Evolutionary conservation across 2,329 filamentous ascomycete species (phyloP).

Genomic region (Tolypocladium guangdongense): DNA sequence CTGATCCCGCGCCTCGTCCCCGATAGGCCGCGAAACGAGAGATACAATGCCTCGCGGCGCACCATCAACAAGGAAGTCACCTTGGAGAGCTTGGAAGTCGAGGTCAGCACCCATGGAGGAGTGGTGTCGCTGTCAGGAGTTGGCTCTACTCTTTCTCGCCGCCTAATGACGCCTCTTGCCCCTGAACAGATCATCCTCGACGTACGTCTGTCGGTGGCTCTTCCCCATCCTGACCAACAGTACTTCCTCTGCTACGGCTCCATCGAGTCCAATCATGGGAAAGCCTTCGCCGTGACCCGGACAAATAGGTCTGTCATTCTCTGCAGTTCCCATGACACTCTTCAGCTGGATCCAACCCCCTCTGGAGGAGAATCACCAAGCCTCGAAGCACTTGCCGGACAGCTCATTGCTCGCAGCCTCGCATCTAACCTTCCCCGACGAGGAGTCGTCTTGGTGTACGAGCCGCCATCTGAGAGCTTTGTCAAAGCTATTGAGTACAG

Average conservation of each 20-base stretch:
- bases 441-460: not conserved
- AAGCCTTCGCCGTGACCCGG: not conserved
- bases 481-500: not conserved
- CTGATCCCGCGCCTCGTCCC: not conserved
- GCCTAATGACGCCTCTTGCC: not conserved
- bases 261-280: not conserved
- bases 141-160: not conserved
- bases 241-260: not conserved
- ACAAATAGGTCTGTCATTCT: not conserved
- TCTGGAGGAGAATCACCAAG: not conserved
- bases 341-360: not conserved
- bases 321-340: not conserved
- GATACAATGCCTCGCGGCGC: not conserved
- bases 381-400: not conserved
- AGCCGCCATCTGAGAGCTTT: not conserved
- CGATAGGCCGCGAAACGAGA: not conserved
- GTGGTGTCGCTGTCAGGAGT: not conserved
- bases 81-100: not conserved
- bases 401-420: not conserved
- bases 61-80: not conserved
- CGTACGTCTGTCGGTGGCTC: not conserved
- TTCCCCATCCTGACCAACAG: not conserved
- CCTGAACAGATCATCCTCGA: not conserved
- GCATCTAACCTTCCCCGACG: not conserved
- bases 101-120: not conserved